Evolutionary conservation across 208 protist genomes (phyloP).

Genomic region (Porcisia deanei): DNA sequence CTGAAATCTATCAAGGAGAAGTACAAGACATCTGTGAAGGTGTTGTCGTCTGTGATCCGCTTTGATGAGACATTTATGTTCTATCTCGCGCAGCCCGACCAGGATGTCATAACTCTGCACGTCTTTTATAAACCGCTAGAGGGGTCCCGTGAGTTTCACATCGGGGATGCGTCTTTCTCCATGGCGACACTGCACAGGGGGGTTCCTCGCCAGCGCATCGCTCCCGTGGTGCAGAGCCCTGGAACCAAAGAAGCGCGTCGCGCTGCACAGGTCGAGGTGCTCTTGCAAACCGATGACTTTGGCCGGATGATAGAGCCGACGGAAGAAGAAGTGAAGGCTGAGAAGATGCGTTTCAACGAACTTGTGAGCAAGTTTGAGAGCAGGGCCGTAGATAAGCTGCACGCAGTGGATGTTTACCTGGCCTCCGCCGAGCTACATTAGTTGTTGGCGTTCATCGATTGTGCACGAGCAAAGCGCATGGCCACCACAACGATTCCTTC

Average conservation of each 20-base stretch:
- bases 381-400: slow-evolving; percentile 67
- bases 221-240: slow-evolving; percentile 79
- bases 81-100: slow-evolving; percentile 84
- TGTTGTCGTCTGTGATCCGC: slow-evolving; percentile 64
- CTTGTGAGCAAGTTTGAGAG: slow-evolving; percentile 58
- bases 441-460: neutral
- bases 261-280: slow-evolving; percentile 70
- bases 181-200: slow-evolving; percentile 83
- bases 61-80: slow-evolving; percentile 89
- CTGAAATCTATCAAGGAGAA: slow-evolving; percentile 92
- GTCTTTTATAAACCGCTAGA: slow-evolving; percentile 83
- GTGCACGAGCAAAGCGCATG: neutral
- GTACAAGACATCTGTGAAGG: slow-evolving; percentile 86
- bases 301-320: slow-evolving; percentile 60
- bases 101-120: slow-evolving; percentile 90
- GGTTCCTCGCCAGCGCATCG: slow-evolving; percentile 70
- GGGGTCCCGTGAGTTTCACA: slow-evolving; percentile 70
- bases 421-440: slow-evolving; percentile 39
- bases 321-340: slow-evolving; percentile 60
- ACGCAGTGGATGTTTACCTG: slow-evolving; percentile 83
- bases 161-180: slow-evolving; percentile 85
- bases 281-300: slow-evolving; percentile 86
- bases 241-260: slow-evolving; percentile 67
- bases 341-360: slow-evolving; percentile 66
- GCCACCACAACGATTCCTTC: neutral